Base-by-base conservation (phyloP, 768 basidiomycete genomes). In the Russula ochroleuca region DNA sequence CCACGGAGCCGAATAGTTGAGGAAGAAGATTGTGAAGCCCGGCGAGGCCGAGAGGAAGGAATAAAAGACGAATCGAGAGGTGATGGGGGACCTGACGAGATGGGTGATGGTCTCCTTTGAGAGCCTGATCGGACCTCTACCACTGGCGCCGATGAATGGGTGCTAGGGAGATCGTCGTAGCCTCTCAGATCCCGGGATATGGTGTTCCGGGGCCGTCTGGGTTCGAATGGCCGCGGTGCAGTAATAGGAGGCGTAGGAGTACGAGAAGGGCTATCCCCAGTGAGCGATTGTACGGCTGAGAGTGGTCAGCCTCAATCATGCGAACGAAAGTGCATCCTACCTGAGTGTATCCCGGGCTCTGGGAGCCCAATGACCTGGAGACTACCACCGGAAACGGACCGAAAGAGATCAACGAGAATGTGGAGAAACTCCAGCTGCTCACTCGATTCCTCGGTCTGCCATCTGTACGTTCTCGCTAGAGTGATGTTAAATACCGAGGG, bases 391-490 rank as follows among this genome's bases (percentile, higher is more conserved):
- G 69, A 67, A 6, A 72, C 52, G 19, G 68, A 37, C 35, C 72
- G 81, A 72, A 87, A 89, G 38, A 87, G 77, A 49, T 84, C 81
- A 63, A 94, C 75, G 45, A 89, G 68, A 1, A 87, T 79, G 45
- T 80, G 79, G 54, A 97, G 72, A 73, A 98, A 98, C 14, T 75
- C 75, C 14, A 77, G 68, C 72, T 96, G 95, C 69, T 98, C 94
- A 28, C 72, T 72, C 37, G 80, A 72, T 60, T 80, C 82, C 70
- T 96, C 94, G 0, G 93, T 90, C 71, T 87, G 82, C 94, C 95
- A 98, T 72, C 78, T 81, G 76, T 98, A 98, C 28, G 92, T 86
- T 73, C 92, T 83, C n/a, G 89, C 85, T 57, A 98, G 81, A 1
- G 91, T 93, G 64, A 98, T 79, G 69, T 87, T 90, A 75, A 96